Evolutionary conservation across 2,329 filamentous ascomycete species (phyloP).

Genomic region (Bipolaris cookei): DNA sequence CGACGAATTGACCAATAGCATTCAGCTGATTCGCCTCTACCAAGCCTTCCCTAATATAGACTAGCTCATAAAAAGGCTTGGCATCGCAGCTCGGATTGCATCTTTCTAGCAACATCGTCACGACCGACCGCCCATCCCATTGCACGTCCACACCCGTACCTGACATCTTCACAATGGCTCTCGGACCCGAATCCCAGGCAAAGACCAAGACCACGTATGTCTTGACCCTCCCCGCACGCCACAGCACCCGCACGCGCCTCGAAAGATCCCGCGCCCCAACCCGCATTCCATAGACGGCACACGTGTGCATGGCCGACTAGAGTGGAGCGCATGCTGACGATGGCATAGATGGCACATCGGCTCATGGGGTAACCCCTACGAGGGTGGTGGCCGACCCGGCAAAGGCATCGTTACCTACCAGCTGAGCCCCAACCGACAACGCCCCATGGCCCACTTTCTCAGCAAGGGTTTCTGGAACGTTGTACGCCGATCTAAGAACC

Average conservation of each 20-base stretch:
- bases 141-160: conserved; percentile 19
- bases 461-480: conserved; percentile 94
- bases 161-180: conserved; percentile 39
- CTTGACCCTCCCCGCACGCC: conserved; percentile 7
- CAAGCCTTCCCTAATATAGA: conserved; percentile 1
- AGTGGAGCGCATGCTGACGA: conserved; percentile 21
- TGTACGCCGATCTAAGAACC: conserved; percentile 81
- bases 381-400: conserved; percentile 55
- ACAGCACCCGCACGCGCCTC: not conserved
- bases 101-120: conserved; percentile 25
- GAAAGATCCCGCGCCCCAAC: conserved; percentile 14
- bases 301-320: conserved; percentile 11
- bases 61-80: conserved; percentile 8
- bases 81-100: conserved; percentile 22
- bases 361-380: conserved; percentile 48
- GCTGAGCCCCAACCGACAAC: conserved; percentile 86
- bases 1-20: not conserved
- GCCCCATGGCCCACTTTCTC: conserved; percentile 77
- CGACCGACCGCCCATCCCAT: conserved; percentile 26
- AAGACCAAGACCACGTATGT: conserved; percentile 42
- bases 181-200: conserved; percentile 37
- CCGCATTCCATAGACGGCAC: conserved; percentile 8
- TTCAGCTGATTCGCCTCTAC: not conserved
- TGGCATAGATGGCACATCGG: conserved; percentile 46
- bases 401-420: conserved; percentile 73